phyloP scores from a whole-genome alignment of 495 filamentous ascomycete species.

The Chaetomium cochliodes region DNA sequence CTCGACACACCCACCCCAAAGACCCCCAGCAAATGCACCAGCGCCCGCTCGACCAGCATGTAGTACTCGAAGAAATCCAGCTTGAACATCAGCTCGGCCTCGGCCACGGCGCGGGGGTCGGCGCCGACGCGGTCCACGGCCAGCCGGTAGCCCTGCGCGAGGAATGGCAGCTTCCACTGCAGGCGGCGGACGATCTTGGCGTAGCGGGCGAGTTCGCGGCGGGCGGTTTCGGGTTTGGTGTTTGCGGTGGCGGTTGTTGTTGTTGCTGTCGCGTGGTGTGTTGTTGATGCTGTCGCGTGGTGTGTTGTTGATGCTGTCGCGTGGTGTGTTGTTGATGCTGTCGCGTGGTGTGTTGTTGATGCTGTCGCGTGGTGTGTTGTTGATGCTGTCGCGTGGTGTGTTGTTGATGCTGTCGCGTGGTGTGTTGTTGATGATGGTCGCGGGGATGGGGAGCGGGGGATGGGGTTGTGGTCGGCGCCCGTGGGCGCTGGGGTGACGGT shows the following conservation, averaged over 20 bases:
- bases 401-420: too few relatives aligned
- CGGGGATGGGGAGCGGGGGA: background rate
- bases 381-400: background rate
- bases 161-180: slow-evolving; percentile 60
- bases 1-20: slow-evolving; percentile 52
- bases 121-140: slow-evolving; percentile 36
- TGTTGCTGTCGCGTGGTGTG: background rate
- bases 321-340: background rate
- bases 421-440: background rate
- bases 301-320: too few relatives aligned
- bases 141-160: slow-evolving; percentile 54
- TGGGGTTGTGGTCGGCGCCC: background rate
- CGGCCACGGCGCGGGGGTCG: slow-evolving; percentile 23
- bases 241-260: slow-evolving; percentile 12
- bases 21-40: slow-evolving; percentile 59
- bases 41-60: slow-evolving; percentile 61
- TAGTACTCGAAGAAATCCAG: slow-evolving; percentile 71
- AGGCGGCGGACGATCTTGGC: slow-evolving; percentile 57
- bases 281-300: too few relatives aligned
- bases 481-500: slow-evolving; percentile 13
- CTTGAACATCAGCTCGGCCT: slow-evolving; percentile 65
- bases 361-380: too few relatives aligned
- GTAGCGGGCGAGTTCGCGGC: slow-evolving; percentile 52
- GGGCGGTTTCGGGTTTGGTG: too few relatives aligned
- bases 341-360: background rate